phyloP scores from a whole-genome alignment of 805 yeast genomes.

The Starmerella floris region DNA sequence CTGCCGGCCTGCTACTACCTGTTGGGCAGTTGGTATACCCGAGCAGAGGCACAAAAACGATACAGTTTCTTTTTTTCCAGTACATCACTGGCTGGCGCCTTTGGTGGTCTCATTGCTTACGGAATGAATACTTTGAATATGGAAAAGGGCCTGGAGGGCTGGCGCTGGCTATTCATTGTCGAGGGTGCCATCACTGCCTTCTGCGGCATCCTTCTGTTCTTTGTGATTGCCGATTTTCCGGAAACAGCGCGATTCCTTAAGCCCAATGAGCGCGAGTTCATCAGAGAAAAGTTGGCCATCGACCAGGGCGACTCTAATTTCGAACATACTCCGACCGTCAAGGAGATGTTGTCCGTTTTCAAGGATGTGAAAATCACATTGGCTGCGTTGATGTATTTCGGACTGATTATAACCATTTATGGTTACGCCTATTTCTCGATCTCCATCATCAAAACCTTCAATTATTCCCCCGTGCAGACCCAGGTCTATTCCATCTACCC shows the following conservation, averaged over 20 bases:
- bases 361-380: slow-evolving; percentile 46
- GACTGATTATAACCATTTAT: slow-evolving; percentile 55
- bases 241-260: slow-evolving; percentile 46
- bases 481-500: slow-evolving; percentile 76
- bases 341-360: slow-evolving; percentile 37
- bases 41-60: slow-evolving; percentile 53
- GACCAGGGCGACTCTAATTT: slow-evolving; percentile 38
- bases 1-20: slow-evolving; percentile 66
- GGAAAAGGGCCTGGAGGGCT: slow-evolving; percentile 31
- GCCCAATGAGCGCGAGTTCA: slow-evolving; percentile 38
- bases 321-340: slow-evolving; percentile 35
- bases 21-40: slow-evolving; percentile 50
- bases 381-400: slow-evolving; percentile 49
- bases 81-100: slow-evolving; percentile 64
- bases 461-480: slow-evolving; percentile 56
- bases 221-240: slow-evolving; percentile 55
- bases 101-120: slow-evolving; percentile 60
- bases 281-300: slow-evolving; percentile 45
- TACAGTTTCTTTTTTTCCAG: slow-evolving; percentile 57
- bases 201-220: slow-evolving; percentile 28
- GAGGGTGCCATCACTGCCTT: slow-evolving; percentile 33
- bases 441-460: slow-evolving; percentile 45
- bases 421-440: slow-evolving; percentile 65
- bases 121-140: slow-evolving; percentile 44
- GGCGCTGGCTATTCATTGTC: slow-evolving; percentile 43